Conservation (phyloP, 1,139 yeast species). For the Zygosaccharomyces sapae region DNA sequence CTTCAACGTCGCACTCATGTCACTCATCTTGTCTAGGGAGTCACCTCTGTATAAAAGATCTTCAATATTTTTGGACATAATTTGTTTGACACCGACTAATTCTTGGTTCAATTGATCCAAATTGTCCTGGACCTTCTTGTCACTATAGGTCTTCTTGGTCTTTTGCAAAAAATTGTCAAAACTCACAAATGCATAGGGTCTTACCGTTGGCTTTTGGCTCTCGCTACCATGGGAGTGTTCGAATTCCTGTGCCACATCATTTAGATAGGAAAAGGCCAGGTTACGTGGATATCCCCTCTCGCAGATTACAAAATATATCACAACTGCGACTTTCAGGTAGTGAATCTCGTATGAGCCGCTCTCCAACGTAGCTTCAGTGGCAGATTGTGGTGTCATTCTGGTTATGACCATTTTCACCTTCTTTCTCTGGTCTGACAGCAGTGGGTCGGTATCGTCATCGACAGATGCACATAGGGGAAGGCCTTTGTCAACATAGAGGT, state of each 20-base stretch:
- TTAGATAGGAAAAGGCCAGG: conserved; percentile 80
- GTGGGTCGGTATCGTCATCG: conserved; percentile 64
- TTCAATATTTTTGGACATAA: conserved; percentile 94
- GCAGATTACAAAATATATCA: conserved; percentile 73
- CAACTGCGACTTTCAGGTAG: conserved; percentile 59
- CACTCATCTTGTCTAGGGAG: conserved; percentile 87
- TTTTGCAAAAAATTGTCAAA: conserved; percentile 81
- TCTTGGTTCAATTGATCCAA: conserved; percentile 83
- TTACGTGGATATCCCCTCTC: conserved; percentile 81
- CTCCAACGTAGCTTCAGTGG: conserved; percentile 81
- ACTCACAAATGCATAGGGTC: conserved; percentile 87
- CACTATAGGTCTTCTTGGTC: conserved; percentile 84
- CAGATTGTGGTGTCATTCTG: conserved; percentile 75
- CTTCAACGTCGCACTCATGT: conserved; percentile 73
- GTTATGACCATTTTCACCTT: conserved; percentile 75
- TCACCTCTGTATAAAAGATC: conserved; percentile 94
- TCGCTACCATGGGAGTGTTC: conserved; percentile 73
- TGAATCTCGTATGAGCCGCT: conserved; percentile 73
- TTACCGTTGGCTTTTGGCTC: conserved; percentile 55
- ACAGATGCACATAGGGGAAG: conserved; percentile 91
- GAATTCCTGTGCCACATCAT: conserved; percentile 80
- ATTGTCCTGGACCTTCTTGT: conserved; percentile 84
- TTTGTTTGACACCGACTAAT: conserved; percentile 86
- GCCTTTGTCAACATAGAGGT: conserved; percentile 41
- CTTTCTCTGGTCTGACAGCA: conserved; percentile 71